phyloP scores from a whole-genome alignment of 331 rosid species.

The Quercus tomentella region DNA sequence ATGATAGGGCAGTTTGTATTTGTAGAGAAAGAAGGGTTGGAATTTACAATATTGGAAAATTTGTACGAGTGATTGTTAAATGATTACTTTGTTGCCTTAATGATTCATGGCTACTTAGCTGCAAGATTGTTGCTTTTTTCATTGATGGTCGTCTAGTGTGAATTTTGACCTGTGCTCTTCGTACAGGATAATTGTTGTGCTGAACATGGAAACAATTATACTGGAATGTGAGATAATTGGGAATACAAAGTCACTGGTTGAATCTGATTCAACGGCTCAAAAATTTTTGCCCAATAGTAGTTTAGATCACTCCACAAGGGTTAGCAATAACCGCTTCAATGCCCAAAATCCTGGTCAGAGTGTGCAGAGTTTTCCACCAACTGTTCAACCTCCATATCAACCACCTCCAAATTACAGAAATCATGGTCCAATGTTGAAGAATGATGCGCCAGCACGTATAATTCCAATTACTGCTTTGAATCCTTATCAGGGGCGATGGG shows the following conservation, averaged over 20 bases:
- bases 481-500: slow-evolving; percentile 99
- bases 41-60: background rate
- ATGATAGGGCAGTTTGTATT: background rate
- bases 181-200: slow-evolving; percentile 74
- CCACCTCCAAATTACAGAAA: slow-evolving; percentile 81
- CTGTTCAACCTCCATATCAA: slow-evolving; percentile 79
- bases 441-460: slow-evolving; percentile 88
- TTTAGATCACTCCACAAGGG: slow-evolving; percentile 29
- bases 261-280: slow-evolving; percentile 40
- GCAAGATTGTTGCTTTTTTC: background rate
- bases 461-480: slow-evolving; percentile 88
- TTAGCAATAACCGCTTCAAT: slow-evolving; percentile 24
- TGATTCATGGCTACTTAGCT: background rate
- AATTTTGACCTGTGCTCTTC: slow-evolving; percentile 9
- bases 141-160: background rate
- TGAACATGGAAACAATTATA: slow-evolving; percentile 80
- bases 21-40: background rate
- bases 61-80: background rate
- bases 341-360: slow-evolving; percentile 30
- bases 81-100: background rate
- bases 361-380: slow-evolving; percentile 57
- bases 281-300: slow-evolving; percentile 24
- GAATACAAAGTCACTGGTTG: slow-evolving; percentile 49
- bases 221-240: slow-evolving; percentile 78
- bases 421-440: slow-evolving; percentile 79